Evolutionary conservation across 2,329 filamentous ascomycete species (phyloP).

Genomic region (Fusarium floridanum): DNA sequence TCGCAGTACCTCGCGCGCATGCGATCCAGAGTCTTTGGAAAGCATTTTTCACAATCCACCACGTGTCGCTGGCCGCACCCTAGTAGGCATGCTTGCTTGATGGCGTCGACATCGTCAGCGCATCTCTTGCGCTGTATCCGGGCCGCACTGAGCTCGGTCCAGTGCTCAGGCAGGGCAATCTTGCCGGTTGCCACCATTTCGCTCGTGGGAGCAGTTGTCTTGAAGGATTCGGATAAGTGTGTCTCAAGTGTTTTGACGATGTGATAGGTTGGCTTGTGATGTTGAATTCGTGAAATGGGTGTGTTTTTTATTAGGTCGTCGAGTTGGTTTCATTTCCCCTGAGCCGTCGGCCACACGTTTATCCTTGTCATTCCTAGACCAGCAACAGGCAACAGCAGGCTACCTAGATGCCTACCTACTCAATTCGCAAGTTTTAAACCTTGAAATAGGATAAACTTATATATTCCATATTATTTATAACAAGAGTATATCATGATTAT

Average conservation of each 20-base stretch:
- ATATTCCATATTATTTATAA: too few relatives aligned
- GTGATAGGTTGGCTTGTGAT: neutral
- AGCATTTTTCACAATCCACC: slow-evolving; percentile 63
- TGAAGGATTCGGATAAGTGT: neutral
- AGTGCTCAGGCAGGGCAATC: slow-evolving; percentile 53
- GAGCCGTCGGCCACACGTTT: neutral
- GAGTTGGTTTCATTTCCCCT: neutral
- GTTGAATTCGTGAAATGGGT: neutral
- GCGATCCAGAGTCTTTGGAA: slow-evolving; percentile 60
- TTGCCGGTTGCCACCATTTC: slow-evolving; percentile 44
- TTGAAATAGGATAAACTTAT: too few relatives aligned
- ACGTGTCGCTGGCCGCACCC: slow-evolving; percentile 59
- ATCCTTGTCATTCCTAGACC: neutral
- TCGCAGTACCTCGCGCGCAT: slow-evolving; percentile 56
- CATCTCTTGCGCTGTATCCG: slow-evolving; percentile 52
- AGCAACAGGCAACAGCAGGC: neutral
- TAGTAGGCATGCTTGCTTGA: slow-evolving; percentile 58
- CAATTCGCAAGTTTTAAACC: too few relatives aligned
- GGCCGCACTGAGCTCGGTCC: slow-evolving; percentile 54
- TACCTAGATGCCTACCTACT: neutral
- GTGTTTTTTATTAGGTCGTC: neutral
- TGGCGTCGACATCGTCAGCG: slow-evolving; percentile 56
- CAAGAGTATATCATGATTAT: too few relatives aligned
- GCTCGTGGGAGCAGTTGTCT: neutral
- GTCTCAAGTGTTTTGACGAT: neutral